Evolutionary conservation across 768 basidiomycete species (phyloP).

Genomic region (Calocybe indica): DNA sequence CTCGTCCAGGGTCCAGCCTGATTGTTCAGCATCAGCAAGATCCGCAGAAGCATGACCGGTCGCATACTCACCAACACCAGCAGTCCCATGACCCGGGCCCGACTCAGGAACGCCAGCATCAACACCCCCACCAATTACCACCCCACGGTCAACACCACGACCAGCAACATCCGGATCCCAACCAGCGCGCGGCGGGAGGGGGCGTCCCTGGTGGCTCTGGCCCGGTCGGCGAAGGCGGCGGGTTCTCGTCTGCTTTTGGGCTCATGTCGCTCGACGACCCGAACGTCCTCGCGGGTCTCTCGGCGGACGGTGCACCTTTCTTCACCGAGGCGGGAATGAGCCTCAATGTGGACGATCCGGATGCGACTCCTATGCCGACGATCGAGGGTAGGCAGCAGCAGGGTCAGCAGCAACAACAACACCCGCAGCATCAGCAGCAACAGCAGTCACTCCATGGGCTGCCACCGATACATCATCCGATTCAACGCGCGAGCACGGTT

Average conservation of each 20-base stretch:
- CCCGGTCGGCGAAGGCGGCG: conserved; percentile 24
- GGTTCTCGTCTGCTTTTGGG: conserved; percentile 62
- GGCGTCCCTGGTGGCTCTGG: too few species aligned
- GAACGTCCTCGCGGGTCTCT: conserved; percentile 56
- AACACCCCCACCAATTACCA: background rate
- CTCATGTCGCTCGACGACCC: conserved; percentile 75
- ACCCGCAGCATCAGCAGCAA: conserved; percentile 13
- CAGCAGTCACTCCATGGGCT: conserved; percentile 10
- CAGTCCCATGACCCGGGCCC: too few species aligned
- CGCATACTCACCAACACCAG: background rate
- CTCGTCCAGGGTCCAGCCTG: background rate
- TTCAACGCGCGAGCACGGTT: conserved; percentile 7
- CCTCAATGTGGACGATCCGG: conserved; percentile 7
- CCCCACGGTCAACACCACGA: background rate
- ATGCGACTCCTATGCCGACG: conserved; percentile 10
- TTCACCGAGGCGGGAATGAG: conserved; percentile 30
- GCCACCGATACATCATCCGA: too few species aligned
- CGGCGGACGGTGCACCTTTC: conserved; percentile 56
- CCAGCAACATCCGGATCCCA: too few species aligned
- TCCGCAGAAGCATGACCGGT: background rate
- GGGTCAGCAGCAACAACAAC: background rate
- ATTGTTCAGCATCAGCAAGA: conserved; percentile 2
- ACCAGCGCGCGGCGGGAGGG: too few species aligned
- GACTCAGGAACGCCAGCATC: background rate
- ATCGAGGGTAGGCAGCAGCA: conserved; percentile 18